A percentile compares a stretch with the other conserved stretches of the same genome.
Conservation (phyloP, 805 yeast genomes). For the Dipodascus albidus region DNA sequence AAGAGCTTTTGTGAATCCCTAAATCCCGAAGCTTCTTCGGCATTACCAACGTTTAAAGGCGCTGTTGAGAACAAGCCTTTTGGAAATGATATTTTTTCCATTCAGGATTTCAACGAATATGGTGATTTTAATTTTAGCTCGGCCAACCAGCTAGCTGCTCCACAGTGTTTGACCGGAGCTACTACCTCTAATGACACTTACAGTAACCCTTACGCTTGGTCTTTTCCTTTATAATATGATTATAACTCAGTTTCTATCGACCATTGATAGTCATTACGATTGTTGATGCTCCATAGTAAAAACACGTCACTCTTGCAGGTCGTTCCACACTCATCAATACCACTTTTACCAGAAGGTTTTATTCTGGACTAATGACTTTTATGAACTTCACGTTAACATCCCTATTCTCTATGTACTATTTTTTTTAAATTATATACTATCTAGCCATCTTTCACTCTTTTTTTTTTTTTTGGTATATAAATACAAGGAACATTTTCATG, state of each 20-base stretch:
- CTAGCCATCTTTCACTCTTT: background rate
- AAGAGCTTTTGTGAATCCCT: background rate
- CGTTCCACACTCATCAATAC: background rate
- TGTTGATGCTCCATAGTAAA: background rate
- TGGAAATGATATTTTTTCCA: background rate
- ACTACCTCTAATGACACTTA: background rate
- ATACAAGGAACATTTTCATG: background rate
- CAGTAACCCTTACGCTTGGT: background rate
- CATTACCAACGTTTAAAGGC: background rate
- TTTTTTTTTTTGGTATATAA: too few relatives aligned
- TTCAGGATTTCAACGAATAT: background rate
- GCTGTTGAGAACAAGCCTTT: background rate
- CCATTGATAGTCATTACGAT: background rate
- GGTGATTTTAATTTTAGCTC: background rate
- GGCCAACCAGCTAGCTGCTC: background rate
- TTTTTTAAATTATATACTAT: too few relatives aligned
- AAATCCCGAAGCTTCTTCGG: background rate
- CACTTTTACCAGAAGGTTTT: background rate
- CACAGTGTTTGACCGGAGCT: background rate
- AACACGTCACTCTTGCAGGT: too few relatives aligned
- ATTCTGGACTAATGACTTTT: background rate
- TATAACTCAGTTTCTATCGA: background rate
- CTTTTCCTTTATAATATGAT: background rate
- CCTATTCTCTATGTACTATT: background rate
- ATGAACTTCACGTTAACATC: background rate